Evolutionary conservation across 2,329 filamentous ascomycete species (phyloP).

Genomic region (Cryphonectria naterciae): DNA sequence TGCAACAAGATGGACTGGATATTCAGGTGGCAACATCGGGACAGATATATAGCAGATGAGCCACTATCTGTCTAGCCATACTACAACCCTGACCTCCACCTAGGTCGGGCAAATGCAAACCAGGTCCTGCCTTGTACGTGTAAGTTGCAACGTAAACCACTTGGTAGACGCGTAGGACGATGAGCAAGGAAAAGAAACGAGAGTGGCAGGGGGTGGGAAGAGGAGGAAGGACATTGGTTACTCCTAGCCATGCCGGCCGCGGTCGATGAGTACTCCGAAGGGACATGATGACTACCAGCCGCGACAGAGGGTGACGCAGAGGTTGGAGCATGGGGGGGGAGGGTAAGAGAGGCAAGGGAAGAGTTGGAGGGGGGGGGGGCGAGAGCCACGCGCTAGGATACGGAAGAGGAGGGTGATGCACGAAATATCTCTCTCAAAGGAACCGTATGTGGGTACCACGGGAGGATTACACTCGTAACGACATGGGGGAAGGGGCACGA

Average conservation of each 20-base stretch:
- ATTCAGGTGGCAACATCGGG: conserved; percentile 29
- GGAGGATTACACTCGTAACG: conserved; percentile 19
- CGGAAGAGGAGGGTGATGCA: neutral
- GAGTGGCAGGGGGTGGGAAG: neutral
- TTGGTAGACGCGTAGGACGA: conserved; percentile 24
- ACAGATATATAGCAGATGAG: conserved; percentile 23
- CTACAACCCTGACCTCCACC: neutral
- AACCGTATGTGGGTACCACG: conserved; percentile 16
- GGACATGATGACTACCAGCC: conserved; percentile 28
- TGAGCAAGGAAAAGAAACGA: neutral
- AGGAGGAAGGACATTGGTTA: neutral
- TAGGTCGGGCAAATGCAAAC: conserved; percentile 13
- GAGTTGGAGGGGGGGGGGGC: too few species aligned
- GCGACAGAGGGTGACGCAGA: conserved; percentile 29
- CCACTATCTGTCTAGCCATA: neutral
- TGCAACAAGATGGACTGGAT: conserved; percentile 16
- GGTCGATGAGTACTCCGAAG: conserved; percentile 17
- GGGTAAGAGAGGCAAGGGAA: too few species aligned
- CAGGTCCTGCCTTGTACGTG: conserved; percentile 25
- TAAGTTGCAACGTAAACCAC: conserved; percentile 26
- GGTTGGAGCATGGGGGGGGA: neutral
- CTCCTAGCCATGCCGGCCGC: conserved; percentile 23
- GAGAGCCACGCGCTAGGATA: neutral
- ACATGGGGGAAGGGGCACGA: conserved; percentile 11
- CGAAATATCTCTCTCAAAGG: conserved; percentile 1